Evolutionary conservation across 768 basidiomycete species (phyloP).

Genomic region (Tephrocybe rancida): DNA sequence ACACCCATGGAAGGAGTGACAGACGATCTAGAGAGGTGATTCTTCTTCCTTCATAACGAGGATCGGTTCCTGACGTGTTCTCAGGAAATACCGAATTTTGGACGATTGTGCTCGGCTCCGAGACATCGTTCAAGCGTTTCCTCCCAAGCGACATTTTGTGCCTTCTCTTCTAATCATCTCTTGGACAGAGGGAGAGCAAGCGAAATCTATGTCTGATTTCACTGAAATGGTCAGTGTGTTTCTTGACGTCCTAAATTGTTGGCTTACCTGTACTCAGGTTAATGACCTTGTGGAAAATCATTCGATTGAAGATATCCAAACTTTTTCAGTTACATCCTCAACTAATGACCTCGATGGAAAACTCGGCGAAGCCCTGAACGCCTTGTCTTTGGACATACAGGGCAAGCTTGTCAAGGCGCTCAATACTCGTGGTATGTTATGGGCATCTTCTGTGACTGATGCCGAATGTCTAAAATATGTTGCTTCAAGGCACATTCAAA

Average conservation of each 20-base stretch:
- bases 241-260: neutral
- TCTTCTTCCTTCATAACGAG: constrained; percentile 7
- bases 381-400: constrained; percentile 52
- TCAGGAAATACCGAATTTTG: constrained; percentile 68
- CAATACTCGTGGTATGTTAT: constrained; percentile 45
- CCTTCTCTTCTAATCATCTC: constrained; percentile 64
- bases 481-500: constrained; percentile 38
- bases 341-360: constrained; percentile 62
- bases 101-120: constrained; percentile 75
- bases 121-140: constrained; percentile 59
- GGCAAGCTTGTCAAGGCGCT: constrained; percentile 55
- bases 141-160: constrained; percentile 56
- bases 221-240: constrained; percentile 54
- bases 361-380: constrained; percentile 43
- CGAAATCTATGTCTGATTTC: constrained; percentile 48
- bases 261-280: constrained; percentile 36
- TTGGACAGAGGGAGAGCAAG: constrained; percentile 54
- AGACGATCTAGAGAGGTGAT: constrained; percentile 71
- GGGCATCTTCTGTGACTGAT: neutral
- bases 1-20: constrained; percentile 62
- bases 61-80: constrained; percentile 4
- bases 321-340: constrained; percentile 52
- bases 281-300: constrained; percentile 48
- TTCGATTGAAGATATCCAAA: constrained; percentile 38
- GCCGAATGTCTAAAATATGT: constrained; percentile 1